Conservation (phyloP, 148 eudicot genomes). For the Talinum fruticosum region DNA sequence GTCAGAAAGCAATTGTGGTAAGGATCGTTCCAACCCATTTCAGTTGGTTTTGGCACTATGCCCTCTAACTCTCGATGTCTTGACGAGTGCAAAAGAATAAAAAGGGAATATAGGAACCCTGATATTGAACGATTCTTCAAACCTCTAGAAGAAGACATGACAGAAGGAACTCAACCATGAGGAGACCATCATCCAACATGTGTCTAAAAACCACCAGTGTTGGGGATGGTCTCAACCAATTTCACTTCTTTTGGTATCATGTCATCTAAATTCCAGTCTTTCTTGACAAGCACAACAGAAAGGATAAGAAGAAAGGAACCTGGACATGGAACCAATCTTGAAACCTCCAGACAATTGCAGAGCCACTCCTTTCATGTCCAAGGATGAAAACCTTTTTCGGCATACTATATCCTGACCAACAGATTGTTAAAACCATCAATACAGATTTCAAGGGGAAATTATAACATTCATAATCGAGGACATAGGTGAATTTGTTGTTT, state of each 20-base stretch:
- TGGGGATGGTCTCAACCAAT: neutral
- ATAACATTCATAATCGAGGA: neutral
- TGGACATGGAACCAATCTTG: slow-evolving; percentile 20
- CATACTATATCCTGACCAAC: slow-evolving; percentile 34
- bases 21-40: no score
- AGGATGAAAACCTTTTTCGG: slow-evolving; percentile 22
- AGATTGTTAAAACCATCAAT: neutral
- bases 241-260: neutral
- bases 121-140: neutral
- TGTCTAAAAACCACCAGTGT: neutral
- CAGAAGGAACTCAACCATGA: neutral
- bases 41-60: no score
- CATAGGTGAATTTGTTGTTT: neutral
- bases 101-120: neutral
- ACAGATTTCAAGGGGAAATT: neutral
- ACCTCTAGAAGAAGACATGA: neutral
- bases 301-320: slow-evolving; percentile 15
- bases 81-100: no score
- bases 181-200: neutral
- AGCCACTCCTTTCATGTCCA: slow-evolving; percentile 21
- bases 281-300: neutral
- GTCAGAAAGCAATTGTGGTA: no score
- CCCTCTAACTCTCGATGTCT: no score
- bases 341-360: slow-evolving; percentile 12
- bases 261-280: neutral